Conservation (phyloP, 2,329 filamentous ascomycete species). For the Neobulgaria alba region DNA sequence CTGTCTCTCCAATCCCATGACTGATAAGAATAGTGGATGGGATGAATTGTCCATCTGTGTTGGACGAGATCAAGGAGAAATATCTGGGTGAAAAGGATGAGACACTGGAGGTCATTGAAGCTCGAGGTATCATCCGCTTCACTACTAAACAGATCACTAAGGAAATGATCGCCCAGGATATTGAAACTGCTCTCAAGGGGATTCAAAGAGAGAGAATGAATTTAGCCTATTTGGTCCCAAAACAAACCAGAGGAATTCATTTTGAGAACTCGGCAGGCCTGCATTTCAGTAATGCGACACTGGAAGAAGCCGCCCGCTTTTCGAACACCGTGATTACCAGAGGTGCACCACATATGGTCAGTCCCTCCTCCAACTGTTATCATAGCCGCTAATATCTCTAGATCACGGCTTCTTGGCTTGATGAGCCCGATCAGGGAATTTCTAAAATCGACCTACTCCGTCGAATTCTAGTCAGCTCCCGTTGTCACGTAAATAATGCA, state of each 20-base stretch:
- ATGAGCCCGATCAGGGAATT: neutral
- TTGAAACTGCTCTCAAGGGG: constrained; percentile 15
- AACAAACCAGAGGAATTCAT: constrained; percentile 1
- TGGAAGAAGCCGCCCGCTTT: constrained; percentile 18
- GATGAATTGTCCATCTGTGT: no score
- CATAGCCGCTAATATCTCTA: constrained; percentile 8
- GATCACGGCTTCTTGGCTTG: constrained; percentile 1
- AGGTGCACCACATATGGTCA: constrained; percentile 5
- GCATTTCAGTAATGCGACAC: constrained; percentile 9
- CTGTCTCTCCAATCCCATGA: no score
- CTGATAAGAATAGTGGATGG: no score
- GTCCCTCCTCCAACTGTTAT: neutral
- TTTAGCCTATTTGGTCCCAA: constrained; percentile 14
- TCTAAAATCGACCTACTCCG: constrained; percentile 9
- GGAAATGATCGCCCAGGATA: constrained; percentile 15
- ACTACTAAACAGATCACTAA: constrained; percentile 21
- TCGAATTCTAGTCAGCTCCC: constrained; percentile 11
- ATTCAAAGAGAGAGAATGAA: constrained; percentile 14
- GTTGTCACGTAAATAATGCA: neutral
- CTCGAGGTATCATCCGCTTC: constrained; percentile 21
- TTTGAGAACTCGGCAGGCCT: constrained; percentile 5
- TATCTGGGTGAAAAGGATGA: constrained; percentile 17
- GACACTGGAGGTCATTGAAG: constrained; percentile 23
- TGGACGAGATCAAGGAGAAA: constrained; percentile 18
- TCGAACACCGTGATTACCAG: constrained; percentile 21